A percentile compares a stretch with the other conserved stretches of the same genome.
Conservation (phyloP, 345 rosid genomes). For the Syzygium oleosum region DNA sequence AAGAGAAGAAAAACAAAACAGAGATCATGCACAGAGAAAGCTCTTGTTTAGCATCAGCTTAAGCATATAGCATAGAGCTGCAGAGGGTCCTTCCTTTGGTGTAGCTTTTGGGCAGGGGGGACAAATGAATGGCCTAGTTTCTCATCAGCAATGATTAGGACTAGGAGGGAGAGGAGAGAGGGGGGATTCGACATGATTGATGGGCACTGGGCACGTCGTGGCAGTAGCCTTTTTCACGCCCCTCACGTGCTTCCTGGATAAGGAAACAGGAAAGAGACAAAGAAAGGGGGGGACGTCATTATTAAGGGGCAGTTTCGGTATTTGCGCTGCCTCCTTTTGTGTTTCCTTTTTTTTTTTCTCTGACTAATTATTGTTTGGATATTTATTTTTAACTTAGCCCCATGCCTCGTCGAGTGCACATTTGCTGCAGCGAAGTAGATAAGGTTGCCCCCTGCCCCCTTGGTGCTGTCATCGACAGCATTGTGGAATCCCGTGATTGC, state of each 20-base stretch:
- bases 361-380: background rate
- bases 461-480: background rate
- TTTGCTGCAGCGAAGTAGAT: background rate
- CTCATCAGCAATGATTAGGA: background rate
- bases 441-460: background rate
- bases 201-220: background rate
- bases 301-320: slow-evolving; percentile 15
- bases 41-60: background rate
- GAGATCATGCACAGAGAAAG: background rate
- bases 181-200: background rate
- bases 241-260: slow-evolving; percentile 1
- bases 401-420: slow-evolving; percentile 2
- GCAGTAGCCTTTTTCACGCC: background rate
- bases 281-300: background rate
- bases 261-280: background rate
- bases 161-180: too few species aligned
- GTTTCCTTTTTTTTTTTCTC: background rate
- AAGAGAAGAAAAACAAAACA: background rate
- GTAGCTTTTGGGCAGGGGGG: background rate
- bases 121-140: background rate
- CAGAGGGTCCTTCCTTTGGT: background rate
- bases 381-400: background rate
- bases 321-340: background rate
- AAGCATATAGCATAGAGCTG: background rate
- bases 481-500: background rate